Evolutionary conservation across 345 rosid species (phyloP).

Genomic region (Eutrema japonicum): DNA sequence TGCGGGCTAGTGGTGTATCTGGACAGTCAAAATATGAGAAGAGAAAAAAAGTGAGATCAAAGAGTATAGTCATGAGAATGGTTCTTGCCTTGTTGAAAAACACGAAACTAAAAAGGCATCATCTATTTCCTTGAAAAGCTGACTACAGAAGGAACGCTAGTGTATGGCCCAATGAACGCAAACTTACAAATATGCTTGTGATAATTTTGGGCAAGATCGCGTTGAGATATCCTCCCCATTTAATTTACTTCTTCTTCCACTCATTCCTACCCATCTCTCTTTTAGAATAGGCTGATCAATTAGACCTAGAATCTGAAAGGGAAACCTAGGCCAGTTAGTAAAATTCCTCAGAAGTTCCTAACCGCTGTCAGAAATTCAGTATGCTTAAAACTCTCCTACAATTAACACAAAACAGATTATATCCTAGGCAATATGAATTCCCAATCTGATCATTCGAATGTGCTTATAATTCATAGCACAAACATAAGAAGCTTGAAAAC

Average conservation of each 20-base stretch:
- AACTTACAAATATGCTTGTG: conserved; percentile 89
- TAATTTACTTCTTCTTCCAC: conserved; percentile 71
- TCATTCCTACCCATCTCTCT: conserved; percentile 94
- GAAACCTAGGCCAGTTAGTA: conserved; percentile 23
- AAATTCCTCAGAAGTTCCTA: conserved; percentile 20
- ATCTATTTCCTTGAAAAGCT: conserved; percentile 13
- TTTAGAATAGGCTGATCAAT: conserved; percentile 86
- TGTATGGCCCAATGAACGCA: conserved; percentile 4
- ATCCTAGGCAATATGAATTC: conserved; percentile 7
- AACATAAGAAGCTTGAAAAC: conserved; percentile 31
- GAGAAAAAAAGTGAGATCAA: conserved; percentile 11
- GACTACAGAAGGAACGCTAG: conserved; percentile 13
- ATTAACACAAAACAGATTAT: neutral
- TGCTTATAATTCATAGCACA: conserved; percentile 15
- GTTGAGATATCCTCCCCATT: conserved; percentile 80
- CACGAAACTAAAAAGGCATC: too few species aligned
- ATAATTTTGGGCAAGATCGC: conserved; percentile 63
- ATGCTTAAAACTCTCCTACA: conserved; percentile 9
- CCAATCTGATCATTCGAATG: neutral
- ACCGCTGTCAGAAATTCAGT: conserved; percentile 9
- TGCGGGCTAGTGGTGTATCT: conserved; percentile 99
- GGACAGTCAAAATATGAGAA: conserved; percentile 28
- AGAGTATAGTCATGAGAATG: conserved; percentile 8
- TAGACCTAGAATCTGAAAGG: conserved; percentile 79
- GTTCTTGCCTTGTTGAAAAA: conserved; percentile 4